A percentile compares a stretch with the other conserved stretches of the same genome.
Evolutionary conservation across 805 yeast genomes (phyloP).

Genomic region (Candida pini): DNA sequence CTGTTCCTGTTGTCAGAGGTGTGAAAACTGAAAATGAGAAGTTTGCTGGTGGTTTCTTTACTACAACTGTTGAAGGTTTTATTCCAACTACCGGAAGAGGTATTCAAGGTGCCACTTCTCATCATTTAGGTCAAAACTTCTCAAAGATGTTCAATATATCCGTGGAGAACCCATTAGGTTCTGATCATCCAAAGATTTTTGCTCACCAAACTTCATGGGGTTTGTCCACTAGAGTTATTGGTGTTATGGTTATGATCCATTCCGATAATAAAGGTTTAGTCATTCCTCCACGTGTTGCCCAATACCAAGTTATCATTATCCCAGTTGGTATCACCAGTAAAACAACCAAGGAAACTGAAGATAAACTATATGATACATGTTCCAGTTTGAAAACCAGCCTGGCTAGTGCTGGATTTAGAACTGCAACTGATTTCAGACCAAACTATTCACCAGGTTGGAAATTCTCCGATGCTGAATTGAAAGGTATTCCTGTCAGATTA

Average conservation of each 20-base stretch:
- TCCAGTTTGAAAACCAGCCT: constrained; percentile 61
- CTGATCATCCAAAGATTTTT: constrained; percentile 74
- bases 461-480: constrained; percentile 94
- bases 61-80: constrained; percentile 95
- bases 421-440: constrained; percentile 81
- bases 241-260: constrained; percentile 99
- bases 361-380: constrained; percentile 65
- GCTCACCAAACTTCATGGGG: constrained; percentile 99
- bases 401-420: constrained; percentile 61
- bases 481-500: constrained; percentile 89
- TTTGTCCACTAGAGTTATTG: constrained; percentile 94
- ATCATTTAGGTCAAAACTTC: constrained; percentile 95
- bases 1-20: constrained; percentile 97
- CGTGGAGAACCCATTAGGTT: constrained; percentile 92
- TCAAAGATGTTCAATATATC: constrained; percentile 96
- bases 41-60: constrained; percentile 96
- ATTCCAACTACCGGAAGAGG: constrained; percentile 99
- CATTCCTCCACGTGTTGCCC: constrained; percentile 95
- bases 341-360: constrained; percentile 71
- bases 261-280: constrained; percentile 98
- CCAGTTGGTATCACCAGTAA: constrained; percentile 94
- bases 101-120: constrained; percentile 98
- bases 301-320: constrained; percentile 82
- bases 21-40: constrained; percentile 94
- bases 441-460: constrained; percentile 99